A percentile compares a stretch with the other conserved stretches of the same genome.
phyloP scores from a whole-genome alignment of 2,329 filamentous ascomycete genomes.

The Monosporascus sp. region DNA sequence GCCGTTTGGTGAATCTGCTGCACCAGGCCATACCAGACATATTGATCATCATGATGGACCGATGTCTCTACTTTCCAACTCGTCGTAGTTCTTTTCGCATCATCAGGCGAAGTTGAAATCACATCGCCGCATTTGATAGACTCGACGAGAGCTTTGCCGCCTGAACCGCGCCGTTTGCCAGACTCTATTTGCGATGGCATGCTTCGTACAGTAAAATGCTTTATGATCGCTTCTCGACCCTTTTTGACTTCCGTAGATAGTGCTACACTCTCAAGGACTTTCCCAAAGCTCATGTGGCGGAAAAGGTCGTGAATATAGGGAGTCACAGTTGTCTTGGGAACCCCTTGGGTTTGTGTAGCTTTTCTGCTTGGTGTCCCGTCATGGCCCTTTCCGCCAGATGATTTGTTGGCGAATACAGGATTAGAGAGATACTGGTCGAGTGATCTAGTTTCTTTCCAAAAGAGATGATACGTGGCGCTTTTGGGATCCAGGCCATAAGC shows the following conservation, averaged over 20 bases:
- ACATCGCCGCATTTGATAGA: slow-evolving; percentile 40
- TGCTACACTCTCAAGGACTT: slow-evolving; percentile 37
- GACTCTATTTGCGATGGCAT: not conserved
- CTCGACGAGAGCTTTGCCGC: slow-evolving; percentile 17
- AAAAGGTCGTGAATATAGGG: slow-evolving; percentile 63
- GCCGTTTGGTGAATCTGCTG: slow-evolving; percentile 43
- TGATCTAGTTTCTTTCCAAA: slow-evolving; percentile 50
- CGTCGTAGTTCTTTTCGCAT: slow-evolving; percentile 37
- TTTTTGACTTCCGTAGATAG: slow-evolving; percentile 20
- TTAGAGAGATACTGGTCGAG: slow-evolving; percentile 29
- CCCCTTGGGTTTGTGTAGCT: not conserved
- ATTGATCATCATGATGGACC: slow-evolving; percentile 35
- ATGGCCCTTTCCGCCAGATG: not conserved
- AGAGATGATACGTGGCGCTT: slow-evolving; percentile 29
- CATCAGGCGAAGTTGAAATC: slow-evolving; percentile 42
- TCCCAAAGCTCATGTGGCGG: slow-evolving; percentile 53
- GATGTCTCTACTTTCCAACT: slow-evolving; percentile 50
- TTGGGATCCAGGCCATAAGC: slow-evolving; percentile 36
- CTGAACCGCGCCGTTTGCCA: not conserved
- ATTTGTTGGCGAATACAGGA: slow-evolving; percentile 12
- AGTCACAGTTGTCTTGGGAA: slow-evolving; percentile 58
- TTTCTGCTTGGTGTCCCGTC: not conserved
- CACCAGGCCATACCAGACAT: slow-evolving; percentile 68
- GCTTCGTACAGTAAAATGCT: slow-evolving; percentile 1
- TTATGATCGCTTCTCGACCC: slow-evolving; percentile 24